These are phyloP conservation scores for Heterobasidion irregulare DNA, from an alignment of 1,284 basidiomycete species.

Conservation along the genomic window DNA sequence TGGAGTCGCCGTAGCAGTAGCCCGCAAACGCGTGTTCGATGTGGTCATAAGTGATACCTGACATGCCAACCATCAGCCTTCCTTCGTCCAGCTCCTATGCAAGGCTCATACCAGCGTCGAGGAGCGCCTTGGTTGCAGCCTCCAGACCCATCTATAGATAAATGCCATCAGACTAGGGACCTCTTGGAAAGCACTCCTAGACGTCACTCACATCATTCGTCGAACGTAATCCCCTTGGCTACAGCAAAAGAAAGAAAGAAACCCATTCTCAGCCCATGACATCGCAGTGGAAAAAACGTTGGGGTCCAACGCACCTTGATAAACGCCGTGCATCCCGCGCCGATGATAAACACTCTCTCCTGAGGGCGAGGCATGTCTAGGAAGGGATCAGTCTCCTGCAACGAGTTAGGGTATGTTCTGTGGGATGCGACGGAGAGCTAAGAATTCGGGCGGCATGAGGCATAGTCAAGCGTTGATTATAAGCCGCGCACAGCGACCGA, in stretches of 20 bases:
- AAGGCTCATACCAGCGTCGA: slow-evolving; percentile 60
- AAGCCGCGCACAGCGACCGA: too few species aligned
- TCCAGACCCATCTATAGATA: slow-evolving; percentile 65
- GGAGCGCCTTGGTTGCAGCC: slow-evolving; percentile 76
- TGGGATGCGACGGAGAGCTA: too few species aligned
- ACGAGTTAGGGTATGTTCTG: too few species aligned
- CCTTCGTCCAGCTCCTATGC: neutral
- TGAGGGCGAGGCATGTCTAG: slow-evolving; percentile 22
- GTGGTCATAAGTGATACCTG: slow-evolving; percentile 74
- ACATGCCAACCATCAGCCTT: neutral
- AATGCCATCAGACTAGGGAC: neutral
- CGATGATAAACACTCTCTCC: slow-evolving; percentile 61
- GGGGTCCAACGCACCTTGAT: slow-evolving; percentile 47
- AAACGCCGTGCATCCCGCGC: slow-evolving; percentile 76
- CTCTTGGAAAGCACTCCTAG: too few species aligned
- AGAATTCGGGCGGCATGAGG: too few species aligned
- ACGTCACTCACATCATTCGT: slow-evolving; percentile 52
- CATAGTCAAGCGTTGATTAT: too few species aligned
- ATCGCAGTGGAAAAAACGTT: neutral
- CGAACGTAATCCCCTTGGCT: slow-evolving; percentile 56
- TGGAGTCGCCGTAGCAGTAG: slow-evolving; percentile 75
- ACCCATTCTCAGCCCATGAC: neutral
- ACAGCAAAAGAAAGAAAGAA: slow-evolving; percentile 3
- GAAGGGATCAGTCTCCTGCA: neutral
- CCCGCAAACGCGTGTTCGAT: slow-evolving; percentile 76